Evolutionary conservation across 1,284 basidiomycete genomes (phyloP).

Genomic region (Porodaedalea pini): DNA sequence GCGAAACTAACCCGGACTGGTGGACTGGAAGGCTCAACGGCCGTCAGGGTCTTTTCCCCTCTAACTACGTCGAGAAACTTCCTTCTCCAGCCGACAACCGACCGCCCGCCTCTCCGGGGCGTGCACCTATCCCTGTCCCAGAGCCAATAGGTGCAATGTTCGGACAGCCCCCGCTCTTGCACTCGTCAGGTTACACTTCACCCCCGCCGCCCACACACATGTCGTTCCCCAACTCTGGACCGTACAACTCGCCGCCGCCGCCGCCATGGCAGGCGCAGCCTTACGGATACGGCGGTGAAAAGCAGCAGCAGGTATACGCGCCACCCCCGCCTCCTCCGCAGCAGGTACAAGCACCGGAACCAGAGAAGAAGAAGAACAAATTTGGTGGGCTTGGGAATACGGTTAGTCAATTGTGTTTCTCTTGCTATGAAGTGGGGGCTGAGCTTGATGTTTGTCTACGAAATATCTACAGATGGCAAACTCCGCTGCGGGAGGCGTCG

Average conservation of each 20-base stretch:
- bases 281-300: slow-evolving; percentile 22
- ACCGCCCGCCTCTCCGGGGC: slow-evolving; percentile 1
- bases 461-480: slow-evolving; percentile 53
- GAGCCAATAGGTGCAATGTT: background rate
- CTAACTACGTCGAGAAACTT: slow-evolving; percentile 34
- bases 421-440: background rate
- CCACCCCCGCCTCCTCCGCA: slow-evolving; percentile 34
- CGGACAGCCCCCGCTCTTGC: slow-evolving; percentile 8
- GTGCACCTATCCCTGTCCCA: slow-evolving; percentile 8
- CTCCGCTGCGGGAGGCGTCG: slow-evolving; percentile 56
- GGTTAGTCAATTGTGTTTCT: slow-evolving; percentile 34
- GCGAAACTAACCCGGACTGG: slow-evolving; percentile 63
- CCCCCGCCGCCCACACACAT: slow-evolving; percentile 23
- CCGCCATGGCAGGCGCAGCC: slow-evolving; percentile 25
- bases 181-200: slow-evolving; percentile 17
- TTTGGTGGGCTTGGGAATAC: slow-evolving; percentile 57
- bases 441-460: slow-evolving; percentile 4
- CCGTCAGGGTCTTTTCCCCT: slow-evolving; percentile 60
- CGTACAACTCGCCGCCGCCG: slow-evolving; percentile 22
- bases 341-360: slow-evolving; percentile 33
- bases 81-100: background rate
- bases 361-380: slow-evolving; percentile 55
- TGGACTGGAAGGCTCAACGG: slow-evolving; percentile 57
- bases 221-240: slow-evolving; percentile 20
- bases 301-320: slow-evolving; percentile 22